These are phyloP conservation scores for Pochonia chlamydosporia DNA, from an alignment of 2,329 filamentous ascomycete genomes.

Conservation along the genomic window DNA sequence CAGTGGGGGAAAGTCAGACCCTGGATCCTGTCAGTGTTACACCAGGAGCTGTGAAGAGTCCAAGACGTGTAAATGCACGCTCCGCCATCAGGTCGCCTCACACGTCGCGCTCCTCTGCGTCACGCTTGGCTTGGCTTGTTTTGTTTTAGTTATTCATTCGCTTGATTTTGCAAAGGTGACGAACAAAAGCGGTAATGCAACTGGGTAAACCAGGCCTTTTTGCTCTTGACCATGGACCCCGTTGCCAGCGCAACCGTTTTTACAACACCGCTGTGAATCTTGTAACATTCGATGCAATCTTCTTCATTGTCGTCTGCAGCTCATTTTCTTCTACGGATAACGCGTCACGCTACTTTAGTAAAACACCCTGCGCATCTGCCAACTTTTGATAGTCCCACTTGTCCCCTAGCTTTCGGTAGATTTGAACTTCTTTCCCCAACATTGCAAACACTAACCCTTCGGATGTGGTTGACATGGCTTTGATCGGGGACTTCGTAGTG, in stretches of 20 bases:
- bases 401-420: constrained; percentile 10
- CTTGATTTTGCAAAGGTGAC: background rate
- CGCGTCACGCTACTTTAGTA: background rate
- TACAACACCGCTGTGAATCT: no score
- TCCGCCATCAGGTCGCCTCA: no score
- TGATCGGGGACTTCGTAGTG: constrained; percentile 4
- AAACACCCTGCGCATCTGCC: constrained; percentile 6
- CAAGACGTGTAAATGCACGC: constrained; percentile 1
- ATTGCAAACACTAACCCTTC: constrained; percentile 15
- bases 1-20: background rate
- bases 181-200: no score
- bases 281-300: background rate
- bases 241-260: no score
- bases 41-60: background rate
- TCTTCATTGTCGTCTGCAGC: background rate
- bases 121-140: background rate
- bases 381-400: constrained; percentile 4
- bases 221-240: no score
- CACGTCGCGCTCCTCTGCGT: background rate
- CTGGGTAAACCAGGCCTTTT: no score
- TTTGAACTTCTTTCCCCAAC: constrained; percentile 10
- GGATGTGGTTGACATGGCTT: constrained; percentile 10
- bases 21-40: background rate
- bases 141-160: background rate
- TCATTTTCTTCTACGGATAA: background rate